Evolutionary conservation across 2,329 filamentous ascomycete genomes (phyloP).

Genomic region (Niveomyces coronatus): DNA sequence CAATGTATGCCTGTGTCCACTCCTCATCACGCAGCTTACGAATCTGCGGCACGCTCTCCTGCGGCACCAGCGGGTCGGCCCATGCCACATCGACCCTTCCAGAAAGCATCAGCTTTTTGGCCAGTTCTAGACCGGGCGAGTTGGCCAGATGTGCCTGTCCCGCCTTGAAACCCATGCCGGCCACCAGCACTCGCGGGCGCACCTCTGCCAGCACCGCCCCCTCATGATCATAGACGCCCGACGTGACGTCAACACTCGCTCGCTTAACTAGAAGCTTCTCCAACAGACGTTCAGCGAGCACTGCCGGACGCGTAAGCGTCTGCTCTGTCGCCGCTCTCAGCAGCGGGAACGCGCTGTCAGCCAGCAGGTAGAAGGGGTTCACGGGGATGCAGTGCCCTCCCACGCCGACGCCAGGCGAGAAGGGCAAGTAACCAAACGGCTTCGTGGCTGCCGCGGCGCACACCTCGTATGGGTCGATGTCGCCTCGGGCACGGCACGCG

Average conservation of each 20-base stretch:
- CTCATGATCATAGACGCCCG: background rate
- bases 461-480: slow-evolving; percentile 42
- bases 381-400: slow-evolving; percentile 47
- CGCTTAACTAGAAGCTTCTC: no score
- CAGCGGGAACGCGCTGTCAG: slow-evolving; percentile 36
- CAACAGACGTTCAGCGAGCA: slow-evolving; percentile 27
- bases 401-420: slow-evolving; percentile 37
- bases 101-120: slow-evolving; percentile 25
- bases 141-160: slow-evolving; percentile 37
- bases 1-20: slow-evolving; percentile 28
- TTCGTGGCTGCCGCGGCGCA: slow-evolving; percentile 38
- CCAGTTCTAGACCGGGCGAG: slow-evolving; percentile 35
- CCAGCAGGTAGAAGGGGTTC: slow-evolving; percentile 43
- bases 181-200: slow-evolving; percentile 28
- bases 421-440: slow-evolving; percentile 42
- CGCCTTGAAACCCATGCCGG: slow-evolving; percentile 40
- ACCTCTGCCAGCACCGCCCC: no score
- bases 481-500: slow-evolving; percentile 33
- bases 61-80: slow-evolving; percentile 33
- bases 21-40: slow-evolving; percentile 20
- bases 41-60: slow-evolving; percentile 31
- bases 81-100: slow-evolving; percentile 31
- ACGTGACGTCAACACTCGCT: no score
- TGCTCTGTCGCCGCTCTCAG: slow-evolving; percentile 32
- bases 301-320: slow-evolving; percentile 32